phyloP scores from a whole-genome alignment of 495 filamentous ascomycete genomes.

The Xylaria acuta region DNA sequence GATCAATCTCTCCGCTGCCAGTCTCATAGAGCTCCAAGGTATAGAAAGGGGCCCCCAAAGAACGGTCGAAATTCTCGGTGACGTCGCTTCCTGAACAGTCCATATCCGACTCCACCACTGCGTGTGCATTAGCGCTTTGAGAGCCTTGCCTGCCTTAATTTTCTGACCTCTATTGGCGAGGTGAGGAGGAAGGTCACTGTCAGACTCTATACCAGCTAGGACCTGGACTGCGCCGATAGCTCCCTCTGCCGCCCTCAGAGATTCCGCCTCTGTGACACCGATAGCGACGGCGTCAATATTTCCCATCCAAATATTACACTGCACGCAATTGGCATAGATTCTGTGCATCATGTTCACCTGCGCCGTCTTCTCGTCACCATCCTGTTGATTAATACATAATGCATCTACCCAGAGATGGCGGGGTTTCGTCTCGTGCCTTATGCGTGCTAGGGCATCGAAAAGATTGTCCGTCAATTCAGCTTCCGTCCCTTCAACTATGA shows the following conservation, averaged over 20 bases:
- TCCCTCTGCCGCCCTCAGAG: slow-evolving; percentile 17
- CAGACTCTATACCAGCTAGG: slow-evolving; percentile 13
- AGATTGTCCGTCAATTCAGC: slow-evolving; percentile 29
- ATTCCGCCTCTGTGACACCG: slow-evolving; percentile 10
- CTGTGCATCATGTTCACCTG: slow-evolving; percentile 47
- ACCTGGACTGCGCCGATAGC: slow-evolving; percentile 21
- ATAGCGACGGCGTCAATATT: slow-evolving; percentile 10
- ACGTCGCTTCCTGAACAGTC: slow-evolving; percentile 35
- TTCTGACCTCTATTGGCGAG: slow-evolving; percentile 6
- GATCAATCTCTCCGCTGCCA: slow-evolving; percentile 20
- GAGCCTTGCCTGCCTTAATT: slow-evolving; percentile 10
- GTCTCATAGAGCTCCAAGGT: slow-evolving; percentile 24
- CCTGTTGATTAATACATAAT: slow-evolving; percentile 38
- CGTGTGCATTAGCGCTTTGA: slow-evolving; percentile 11
- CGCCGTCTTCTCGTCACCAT: slow-evolving; percentile 40
- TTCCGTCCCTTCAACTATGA: slow-evolving; percentile 28
- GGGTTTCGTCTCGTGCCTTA: slow-evolving; percentile 28
- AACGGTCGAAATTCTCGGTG: slow-evolving; percentile 19
- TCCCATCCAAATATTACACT: slow-evolving; percentile 28
- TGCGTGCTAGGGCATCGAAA: slow-evolving; percentile 32
- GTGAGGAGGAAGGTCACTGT: background rate
- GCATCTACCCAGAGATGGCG: slow-evolving; percentile 39
- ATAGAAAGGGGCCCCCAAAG: slow-evolving; percentile 30
- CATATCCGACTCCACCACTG: slow-evolving; percentile 38
- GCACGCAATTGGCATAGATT: slow-evolving; percentile 36